Evolutionary conservation across 495 filamentous ascomycete genomes (phyloP), one percentile per base, ranked within the genome.

Genomic region (Aspergillus cristatus): DNA sequence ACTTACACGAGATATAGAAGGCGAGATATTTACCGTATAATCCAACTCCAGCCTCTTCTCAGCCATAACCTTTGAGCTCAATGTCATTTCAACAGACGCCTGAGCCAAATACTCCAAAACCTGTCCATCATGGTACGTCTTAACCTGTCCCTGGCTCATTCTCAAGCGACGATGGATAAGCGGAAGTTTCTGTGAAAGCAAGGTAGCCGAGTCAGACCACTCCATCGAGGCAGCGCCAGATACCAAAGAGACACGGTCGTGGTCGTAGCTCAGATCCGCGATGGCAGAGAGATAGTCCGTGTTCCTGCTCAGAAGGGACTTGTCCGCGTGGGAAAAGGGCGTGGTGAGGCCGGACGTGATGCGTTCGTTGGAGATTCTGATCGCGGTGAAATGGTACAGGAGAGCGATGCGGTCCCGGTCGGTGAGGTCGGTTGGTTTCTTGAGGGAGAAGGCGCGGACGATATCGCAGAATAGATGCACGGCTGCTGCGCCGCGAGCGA

Each of bases 401-500:
- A 53, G 43, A 7, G 18, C 35, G 3, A 51, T 28, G 18, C 37
- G 33, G 1, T 35, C 22, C 1, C 33, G 33, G 8, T 35, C 41
- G 6, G 39, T 24, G 1, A 15, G 11, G 10, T 28, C 24, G 22
- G 34, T 18, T 1, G 42, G 45, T 13, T 38, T 29, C 18, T 28
- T 26, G 3, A 36, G 14, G 3, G 43, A 41, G 16, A 58, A 58
- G 2, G 44, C 32, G 8, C 47, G 41, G 7, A 36, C 41, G 12
- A 50, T 17, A 26, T 58, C 52, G 32, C 47, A 53, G 30, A 53
- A 58, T 6, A 58, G 43, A 36, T 58, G 55, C 6, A 55, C 55
- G 3, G 55, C 49, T 2, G 55, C 18, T 2, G 47, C 34, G 13
- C 55, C 55, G 28, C 55, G 41, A n/a, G 49, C 52, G 2, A 55